Evolutionary conservation across 805 yeast species (phyloP).

Genomic region (Metschnikowia lunata): DNA sequence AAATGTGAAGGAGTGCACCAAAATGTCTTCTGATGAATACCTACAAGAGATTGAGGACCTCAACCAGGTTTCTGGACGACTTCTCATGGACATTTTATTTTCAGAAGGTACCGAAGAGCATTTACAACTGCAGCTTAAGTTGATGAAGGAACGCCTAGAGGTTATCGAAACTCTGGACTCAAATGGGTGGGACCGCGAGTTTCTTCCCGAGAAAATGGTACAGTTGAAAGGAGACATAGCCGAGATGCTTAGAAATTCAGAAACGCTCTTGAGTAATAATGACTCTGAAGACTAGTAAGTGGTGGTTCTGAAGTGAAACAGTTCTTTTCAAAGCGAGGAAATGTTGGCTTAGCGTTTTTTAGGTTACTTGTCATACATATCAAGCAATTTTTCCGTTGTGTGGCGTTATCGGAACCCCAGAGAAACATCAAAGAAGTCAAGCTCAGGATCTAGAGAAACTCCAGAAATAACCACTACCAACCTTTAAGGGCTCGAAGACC

Average conservation of each 20-base stretch:
- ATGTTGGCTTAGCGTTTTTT: too few species aligned
- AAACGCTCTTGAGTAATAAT: neutral
- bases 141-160: neutral
- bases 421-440: too few species aligned
- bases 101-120: neutral
- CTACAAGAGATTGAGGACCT: neutral
- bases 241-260: neutral
- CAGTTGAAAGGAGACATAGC: neutral
- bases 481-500: too few species aligned
- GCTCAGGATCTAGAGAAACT: too few species aligned
- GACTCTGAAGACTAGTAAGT: too few species aligned
- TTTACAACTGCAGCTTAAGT: neutral
- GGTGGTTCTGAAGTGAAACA: too few species aligned
- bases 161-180: neutral
- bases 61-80: neutral
- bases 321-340: too few species aligned
- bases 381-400: too few species aligned
- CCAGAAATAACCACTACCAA: too few species aligned
- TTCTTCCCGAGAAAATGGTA: neutral
- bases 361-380: too few species aligned
- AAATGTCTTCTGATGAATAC: neutral
- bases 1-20: too few species aligned
- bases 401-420: too few species aligned
- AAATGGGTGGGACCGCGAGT: neutral
- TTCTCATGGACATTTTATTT: neutral